These are phyloP conservation scores for Paspalum vaginatum DNA, from an alignment of 176 grass and related monocot genomes.

Conservation along the genomic window DNA sequence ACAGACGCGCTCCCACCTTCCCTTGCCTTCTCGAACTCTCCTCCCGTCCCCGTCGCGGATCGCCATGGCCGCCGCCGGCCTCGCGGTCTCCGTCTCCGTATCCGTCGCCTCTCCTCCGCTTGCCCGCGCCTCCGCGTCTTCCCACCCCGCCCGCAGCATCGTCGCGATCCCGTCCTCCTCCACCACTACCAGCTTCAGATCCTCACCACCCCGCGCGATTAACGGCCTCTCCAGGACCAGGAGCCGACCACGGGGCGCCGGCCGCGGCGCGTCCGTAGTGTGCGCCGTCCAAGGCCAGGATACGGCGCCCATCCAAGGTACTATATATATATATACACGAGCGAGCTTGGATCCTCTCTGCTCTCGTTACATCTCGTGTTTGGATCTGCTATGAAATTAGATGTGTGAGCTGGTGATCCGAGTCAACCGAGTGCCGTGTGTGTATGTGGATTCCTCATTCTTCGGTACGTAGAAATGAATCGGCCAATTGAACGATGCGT, in stretches of 20 bases:
- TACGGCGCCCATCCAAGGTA: conserved; percentile 59
- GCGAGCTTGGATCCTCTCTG: not conserved
- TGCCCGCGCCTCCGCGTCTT: not conserved
- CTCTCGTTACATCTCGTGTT: not conserved
- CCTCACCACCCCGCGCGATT: conserved; percentile 33
- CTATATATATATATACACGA: not conserved
- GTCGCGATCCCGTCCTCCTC: conserved; percentile 31
- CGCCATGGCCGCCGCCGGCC: conserved; percentile 54
- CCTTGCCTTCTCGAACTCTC: conserved; percentile 36
- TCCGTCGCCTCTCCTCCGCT: conserved; percentile 24
- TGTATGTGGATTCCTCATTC: not conserved
- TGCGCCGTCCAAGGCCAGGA: conserved; percentile 59
- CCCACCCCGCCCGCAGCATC: not conserved
- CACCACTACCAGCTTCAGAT: conserved; percentile 1
- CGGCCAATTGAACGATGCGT: not conserved
- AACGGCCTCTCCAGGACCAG: not conserved
- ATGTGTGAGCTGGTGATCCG: not conserved
- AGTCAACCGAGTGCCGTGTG: not conserved
- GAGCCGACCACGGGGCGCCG: not conserved
- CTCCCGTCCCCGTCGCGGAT: conserved; percentile 24
- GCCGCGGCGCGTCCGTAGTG: conserved; percentile 32
- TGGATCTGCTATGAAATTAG: conserved; percentile 26
- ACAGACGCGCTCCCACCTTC: conserved; percentile 27
- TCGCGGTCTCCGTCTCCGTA: conserved; percentile 32
- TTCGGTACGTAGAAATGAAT: not conserved